These are phyloP conservation scores for Wallacemonas sp. DNA, from an alignment of 208 protist species.

Conservation along the genomic window DNA sequence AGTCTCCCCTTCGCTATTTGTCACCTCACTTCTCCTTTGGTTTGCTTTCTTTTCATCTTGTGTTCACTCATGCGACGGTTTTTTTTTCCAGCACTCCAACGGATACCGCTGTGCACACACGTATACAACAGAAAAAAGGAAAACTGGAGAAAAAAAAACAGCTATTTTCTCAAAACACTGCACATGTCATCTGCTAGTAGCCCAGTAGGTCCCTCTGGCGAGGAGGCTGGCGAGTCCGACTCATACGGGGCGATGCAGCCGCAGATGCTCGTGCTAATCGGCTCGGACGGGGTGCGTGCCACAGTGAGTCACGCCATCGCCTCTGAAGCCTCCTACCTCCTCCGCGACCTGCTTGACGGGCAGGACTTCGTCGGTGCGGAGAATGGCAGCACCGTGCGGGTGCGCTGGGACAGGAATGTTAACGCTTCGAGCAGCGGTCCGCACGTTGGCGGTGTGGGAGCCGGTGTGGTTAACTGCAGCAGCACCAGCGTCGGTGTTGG, in stretches of 20 bases:
- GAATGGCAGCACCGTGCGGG: neutral
- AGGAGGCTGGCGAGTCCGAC: neutral
- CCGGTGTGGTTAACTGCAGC: no score
- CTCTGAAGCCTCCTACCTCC: constrained; percentile 70
- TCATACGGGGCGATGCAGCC: constrained; percentile 1
- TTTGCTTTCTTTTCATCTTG: neutral
- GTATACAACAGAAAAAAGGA: no score
- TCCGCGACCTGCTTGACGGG: constrained; percentile 78
- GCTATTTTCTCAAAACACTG: no score
- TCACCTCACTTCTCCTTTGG: neutral
- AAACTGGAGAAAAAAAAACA: neutral
- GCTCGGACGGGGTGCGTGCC: constrained; percentile 60
- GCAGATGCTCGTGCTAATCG: constrained; percentile 67
- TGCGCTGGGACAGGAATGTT: neutral
- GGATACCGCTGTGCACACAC: neutral
- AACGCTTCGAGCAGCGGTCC: neutral
- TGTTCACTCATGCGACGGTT: no score
- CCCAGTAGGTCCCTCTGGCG: neutral
- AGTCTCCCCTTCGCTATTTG: no score
- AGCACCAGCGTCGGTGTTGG: no score
- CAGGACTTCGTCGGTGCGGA: constrained; percentile 21
- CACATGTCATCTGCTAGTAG: neutral
- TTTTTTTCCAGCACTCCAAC: neutral
- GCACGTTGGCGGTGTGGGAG: no score
- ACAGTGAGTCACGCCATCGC: constrained; percentile 63